Conservation (phyloP, 257 asterid species). For the Lycium ferocissimum region DNA sequence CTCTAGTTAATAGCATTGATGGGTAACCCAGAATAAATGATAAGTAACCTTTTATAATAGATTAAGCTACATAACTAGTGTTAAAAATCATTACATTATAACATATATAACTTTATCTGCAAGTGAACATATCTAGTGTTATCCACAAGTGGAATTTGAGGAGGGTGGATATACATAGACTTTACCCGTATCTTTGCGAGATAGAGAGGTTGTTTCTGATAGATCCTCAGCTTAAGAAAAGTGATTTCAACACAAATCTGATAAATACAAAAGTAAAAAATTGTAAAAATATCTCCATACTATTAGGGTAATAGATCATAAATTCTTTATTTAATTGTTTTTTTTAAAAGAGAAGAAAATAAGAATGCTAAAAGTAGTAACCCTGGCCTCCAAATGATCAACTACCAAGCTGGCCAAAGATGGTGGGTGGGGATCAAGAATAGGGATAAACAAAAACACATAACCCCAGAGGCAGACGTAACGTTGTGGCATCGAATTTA, state of each 20-base stretch:
- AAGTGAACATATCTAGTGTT: too few species aligned
- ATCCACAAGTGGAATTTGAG: too few species aligned
- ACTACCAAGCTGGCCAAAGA: conserved; percentile 64
- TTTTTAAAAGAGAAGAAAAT: neutral
- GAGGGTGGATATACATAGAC: too few species aligned
- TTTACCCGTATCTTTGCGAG: too few species aligned
- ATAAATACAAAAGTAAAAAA: too few species aligned
- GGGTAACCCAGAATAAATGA: neutral
- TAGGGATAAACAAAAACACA: conserved; percentile 39
- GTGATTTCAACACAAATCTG: too few species aligned
- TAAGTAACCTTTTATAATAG: neutral
- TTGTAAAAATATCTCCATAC: neutral
- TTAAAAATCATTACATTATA: neutral
- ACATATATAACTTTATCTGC: neutral
- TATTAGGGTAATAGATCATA: neutral
- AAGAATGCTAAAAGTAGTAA: conserved; percentile 40
- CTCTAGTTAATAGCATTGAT: too few species aligned
- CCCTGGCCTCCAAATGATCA: conserved; percentile 35
- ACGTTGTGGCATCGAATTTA: neutral
- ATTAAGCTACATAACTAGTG: neutral
- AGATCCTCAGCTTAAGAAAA: too few species aligned
- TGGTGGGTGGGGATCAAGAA: conserved; percentile 33
- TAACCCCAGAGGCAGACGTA: neutral
- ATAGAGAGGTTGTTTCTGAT: too few species aligned
- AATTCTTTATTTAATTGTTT: neutral